Evolutionary conservation across 2,329 filamentous ascomycete species (phyloP).

Genomic region (Penicillium crustosum): DNA sequence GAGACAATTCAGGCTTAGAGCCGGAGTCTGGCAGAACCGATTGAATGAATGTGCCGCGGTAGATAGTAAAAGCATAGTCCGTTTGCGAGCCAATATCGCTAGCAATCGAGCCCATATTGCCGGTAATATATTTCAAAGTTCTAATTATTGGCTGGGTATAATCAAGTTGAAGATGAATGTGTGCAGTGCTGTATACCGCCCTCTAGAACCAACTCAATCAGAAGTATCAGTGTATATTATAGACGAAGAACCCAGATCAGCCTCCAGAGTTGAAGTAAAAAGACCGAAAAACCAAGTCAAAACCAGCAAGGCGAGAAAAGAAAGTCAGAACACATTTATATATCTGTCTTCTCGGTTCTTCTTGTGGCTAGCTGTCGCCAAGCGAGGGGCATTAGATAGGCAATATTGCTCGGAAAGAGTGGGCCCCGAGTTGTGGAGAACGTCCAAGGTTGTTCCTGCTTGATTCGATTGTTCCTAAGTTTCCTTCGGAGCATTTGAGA

Average conservation of each 20-base stretch:
- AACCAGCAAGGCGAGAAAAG: neutral
- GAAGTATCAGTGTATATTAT: neutral
- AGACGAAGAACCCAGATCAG: neutral
- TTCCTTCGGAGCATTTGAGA: neutral
- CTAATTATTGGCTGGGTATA: neutral
- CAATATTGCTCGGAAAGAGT: neutral
- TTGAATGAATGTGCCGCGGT: conserved; percentile 63
- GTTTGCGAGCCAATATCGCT: conserved; percentile 7
- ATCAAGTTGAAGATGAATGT: neutral
- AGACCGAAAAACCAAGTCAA: neutral
- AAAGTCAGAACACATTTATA: neutral
- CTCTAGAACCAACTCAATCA: neutral
- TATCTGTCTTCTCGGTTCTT: neutral
- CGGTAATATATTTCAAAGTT: neutral
- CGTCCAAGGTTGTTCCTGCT: conserved; percentile 12
- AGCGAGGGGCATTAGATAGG: neutral
- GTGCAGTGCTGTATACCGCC: neutral
- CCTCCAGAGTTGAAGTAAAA: neutral
- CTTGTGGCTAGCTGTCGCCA: neutral
- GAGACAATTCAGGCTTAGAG: conserved; percentile 51
- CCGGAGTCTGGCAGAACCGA: conserved; percentile 33
- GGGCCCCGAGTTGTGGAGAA: neutral
- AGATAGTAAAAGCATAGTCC: conserved; percentile 46
- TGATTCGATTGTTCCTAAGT: neutral
- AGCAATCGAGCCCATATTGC: conserved; percentile 4